phyloP scores from a whole-genome alignment of 306 rosid species.

The Castanea mollissima region DNA sequence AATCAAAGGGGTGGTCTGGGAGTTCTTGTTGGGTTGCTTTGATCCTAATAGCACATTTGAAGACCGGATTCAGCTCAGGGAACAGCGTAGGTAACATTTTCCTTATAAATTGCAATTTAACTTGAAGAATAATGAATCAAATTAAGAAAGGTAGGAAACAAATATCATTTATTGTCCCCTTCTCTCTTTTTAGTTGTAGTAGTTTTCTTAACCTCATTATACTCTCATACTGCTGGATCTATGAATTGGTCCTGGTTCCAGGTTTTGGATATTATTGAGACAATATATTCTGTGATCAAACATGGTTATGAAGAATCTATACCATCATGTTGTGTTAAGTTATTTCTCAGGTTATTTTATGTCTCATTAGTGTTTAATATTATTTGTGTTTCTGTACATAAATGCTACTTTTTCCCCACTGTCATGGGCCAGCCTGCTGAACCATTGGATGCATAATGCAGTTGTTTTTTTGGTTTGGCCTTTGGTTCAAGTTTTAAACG shows the following conservation, averaged over 20 bases:
- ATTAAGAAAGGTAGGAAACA: not conserved
- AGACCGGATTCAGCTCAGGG: conserved; percentile 71
- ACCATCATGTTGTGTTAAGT: not conserved
- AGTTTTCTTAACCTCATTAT: not conserved
- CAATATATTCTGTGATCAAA: not conserved
- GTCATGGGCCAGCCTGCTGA: not conserved
- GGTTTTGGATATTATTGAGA: conserved; percentile 5
- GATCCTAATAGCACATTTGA: conserved; percentile 81
- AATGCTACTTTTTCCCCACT: not conserved
- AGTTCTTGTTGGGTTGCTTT: conserved; percentile 90
- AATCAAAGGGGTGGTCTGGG: conserved; percentile 92
- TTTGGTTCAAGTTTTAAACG: not conserved
- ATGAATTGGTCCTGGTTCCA: conserved; percentile 9
- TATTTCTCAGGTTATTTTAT: not conserved
- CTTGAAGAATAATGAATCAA: conserved; percentile 11
- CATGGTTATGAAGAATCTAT: not conserved
- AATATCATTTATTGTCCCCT: not conserved
- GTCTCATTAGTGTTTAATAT: not conserved
- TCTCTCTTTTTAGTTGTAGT: not conserved
- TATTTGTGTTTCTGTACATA: not conserved
- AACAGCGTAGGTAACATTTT: conserved; percentile 60
- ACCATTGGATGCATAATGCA: not conserved
- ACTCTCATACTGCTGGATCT: not conserved
- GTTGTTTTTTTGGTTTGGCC: not conserved
- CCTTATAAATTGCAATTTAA: conserved; percentile 3